A percentile compares a stretch with the other conserved stretches of the same genome.
Evolutionary conservation across 2,329 filamentous ascomycete genomes (phyloP).

Genomic region (Ramularia endophylla): DNA sequence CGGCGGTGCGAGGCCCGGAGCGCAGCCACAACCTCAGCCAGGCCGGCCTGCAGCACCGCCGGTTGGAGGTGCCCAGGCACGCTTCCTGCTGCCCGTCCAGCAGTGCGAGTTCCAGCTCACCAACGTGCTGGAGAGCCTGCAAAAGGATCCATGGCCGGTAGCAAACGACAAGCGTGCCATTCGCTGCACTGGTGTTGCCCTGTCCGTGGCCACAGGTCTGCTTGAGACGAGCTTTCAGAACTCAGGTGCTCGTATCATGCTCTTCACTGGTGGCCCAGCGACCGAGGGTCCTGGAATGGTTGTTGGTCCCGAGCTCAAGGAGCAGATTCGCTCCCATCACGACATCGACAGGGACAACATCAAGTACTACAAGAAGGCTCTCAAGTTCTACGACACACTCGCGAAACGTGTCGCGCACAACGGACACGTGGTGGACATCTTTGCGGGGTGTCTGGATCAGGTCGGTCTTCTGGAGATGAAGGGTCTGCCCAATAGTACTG

Average conservation of each 20-base stretch:
- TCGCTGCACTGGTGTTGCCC: slow-evolving; percentile 90
- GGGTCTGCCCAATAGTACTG: slow-evolving; percentile 88
- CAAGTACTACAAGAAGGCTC: slow-evolving; percentile 98
- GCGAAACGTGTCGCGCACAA: slow-evolving; percentile 95
- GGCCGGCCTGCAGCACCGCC: slow-evolving; percentile 57
- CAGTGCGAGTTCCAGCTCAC: slow-evolving; percentile 97
- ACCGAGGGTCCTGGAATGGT: slow-evolving; percentile 97
- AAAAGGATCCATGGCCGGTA: slow-evolving; percentile 97
- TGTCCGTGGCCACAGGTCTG: slow-evolving; percentile 88
- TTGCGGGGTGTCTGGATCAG: slow-evolving; percentile 94
- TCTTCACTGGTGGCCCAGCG: slow-evolving; percentile 89
- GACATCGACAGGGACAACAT: slow-evolving; percentile 98
- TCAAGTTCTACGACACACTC: slow-evolving; percentile 96
- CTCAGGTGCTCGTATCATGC: slow-evolving; percentile 90
- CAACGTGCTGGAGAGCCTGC: slow-evolving; percentile 88
- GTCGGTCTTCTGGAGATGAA: slow-evolving; percentile 98
- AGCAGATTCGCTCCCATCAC: slow-evolving; percentile 96
- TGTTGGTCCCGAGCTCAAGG: slow-evolving; percentile 88
- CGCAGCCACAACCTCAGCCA: slow-evolving; percentile 56
- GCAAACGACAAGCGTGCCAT: slow-evolving; percentile 85
- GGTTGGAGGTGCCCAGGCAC: slow-evolving; percentile 72
- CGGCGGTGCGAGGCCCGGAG: slow-evolving; percentile 64
- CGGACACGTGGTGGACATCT: slow-evolving; percentile 95
- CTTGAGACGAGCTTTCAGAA: slow-evolving; percentile 96
- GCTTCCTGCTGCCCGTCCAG: slow-evolving; percentile 89